phyloP scores from a whole-genome alignment of 2,329 filamentous ascomycete genomes.

The Fusarium chlamydosporum region DNA sequence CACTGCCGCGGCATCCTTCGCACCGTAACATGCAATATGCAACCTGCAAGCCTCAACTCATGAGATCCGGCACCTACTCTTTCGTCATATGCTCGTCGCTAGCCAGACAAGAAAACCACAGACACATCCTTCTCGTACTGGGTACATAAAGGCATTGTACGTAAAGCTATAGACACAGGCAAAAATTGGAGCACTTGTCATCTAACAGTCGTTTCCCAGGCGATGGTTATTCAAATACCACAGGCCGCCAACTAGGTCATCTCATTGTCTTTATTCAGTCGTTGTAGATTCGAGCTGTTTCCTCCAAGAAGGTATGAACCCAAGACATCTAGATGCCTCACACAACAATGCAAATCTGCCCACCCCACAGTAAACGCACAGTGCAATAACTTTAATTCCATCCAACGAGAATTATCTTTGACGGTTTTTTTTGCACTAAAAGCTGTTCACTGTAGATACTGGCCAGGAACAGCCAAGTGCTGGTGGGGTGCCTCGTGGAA shows the following conservation, averaged over 20 bases:
- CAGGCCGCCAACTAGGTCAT: too few relatives aligned
- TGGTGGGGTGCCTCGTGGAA: slow-evolving; percentile 48
- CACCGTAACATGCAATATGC: background rate
- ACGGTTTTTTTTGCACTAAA: slow-evolving; percentile 44
- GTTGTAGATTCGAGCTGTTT: background rate
- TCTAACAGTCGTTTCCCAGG: too few relatives aligned
- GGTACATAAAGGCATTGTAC: background rate
- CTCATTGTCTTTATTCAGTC: background rate
- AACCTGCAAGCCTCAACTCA: slow-evolving; percentile 12
- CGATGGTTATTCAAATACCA: too few relatives aligned
- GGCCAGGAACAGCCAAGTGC: slow-evolving; percentile 32
- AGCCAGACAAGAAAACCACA: slow-evolving; percentile 21
- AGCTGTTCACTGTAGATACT: slow-evolving; percentile 15
- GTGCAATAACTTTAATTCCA: slow-evolving; percentile 24
- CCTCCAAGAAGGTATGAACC: background rate
- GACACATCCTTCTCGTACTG: slow-evolving; percentile 14
- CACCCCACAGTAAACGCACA: slow-evolving; percentile 27
- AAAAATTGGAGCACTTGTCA: too few relatives aligned
- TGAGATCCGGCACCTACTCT: slow-evolving; percentile 27
- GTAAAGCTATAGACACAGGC: too few relatives aligned
- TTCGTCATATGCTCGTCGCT: slow-evolving; percentile 31
- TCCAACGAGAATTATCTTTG: slow-evolving; percentile 17
- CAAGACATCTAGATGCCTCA: slow-evolving; percentile 11
- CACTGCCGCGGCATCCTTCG: slow-evolving; percentile 40
- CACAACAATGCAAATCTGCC: slow-evolving; percentile 12